Base-by-base conservation (phyloP, 768 basidiomycete genomes). In the Cystofilobasidium ferigula region DNA sequence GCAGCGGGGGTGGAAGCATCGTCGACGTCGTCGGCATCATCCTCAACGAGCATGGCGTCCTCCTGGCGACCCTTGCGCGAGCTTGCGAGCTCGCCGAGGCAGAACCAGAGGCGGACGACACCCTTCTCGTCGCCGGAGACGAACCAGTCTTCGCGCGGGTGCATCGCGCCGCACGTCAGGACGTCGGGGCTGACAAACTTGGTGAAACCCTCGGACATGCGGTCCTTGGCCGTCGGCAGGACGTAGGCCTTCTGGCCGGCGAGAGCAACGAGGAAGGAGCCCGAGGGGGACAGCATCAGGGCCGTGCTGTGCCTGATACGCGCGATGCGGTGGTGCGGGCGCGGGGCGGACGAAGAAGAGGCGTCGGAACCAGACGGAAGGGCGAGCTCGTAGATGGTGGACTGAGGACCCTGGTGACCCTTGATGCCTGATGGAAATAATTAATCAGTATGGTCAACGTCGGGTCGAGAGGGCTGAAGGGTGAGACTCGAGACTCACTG, bases 81-180 rank as follows among this genome's bases (percentile, higher is more conserved):
- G 73, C 5, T 26, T 10, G 54, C 43, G 28, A 74, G 71, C 22
- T 86, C 82, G 69, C 85, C 83, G 22, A 94, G 80, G 76, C 90
- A 94, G 56, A 62, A 92, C 92, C 94, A 98, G 10, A 98, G 74
- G 38, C 89, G 82, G 56, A 99, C 86, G 69, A 82, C 80, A 62
- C 95, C 95, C 69, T 84, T 84, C 26, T 79, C 80, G 72, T 98
- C 93, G 30, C 95, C 95, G 0, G 94, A 95, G 3, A 91, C 95
- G 74, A 98, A 95, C 76, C 88, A 93, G 63, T 93, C 89, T 69
- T 95, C 74, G 30, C 34, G 36, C 13, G 67, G 61, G 38, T 68
- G 61, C 40, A 62, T 62, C 2, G 57, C 56, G 2, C 67, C 67
- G 28, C 56, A 59, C 6, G 62, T 63, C 22, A 68, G 42, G 36